Evolutionary conservation across 1,284 basidiomycete species (phyloP), one percentile per base, ranked within the genome.

Genomic region (Volvariella surrecta): DNA sequence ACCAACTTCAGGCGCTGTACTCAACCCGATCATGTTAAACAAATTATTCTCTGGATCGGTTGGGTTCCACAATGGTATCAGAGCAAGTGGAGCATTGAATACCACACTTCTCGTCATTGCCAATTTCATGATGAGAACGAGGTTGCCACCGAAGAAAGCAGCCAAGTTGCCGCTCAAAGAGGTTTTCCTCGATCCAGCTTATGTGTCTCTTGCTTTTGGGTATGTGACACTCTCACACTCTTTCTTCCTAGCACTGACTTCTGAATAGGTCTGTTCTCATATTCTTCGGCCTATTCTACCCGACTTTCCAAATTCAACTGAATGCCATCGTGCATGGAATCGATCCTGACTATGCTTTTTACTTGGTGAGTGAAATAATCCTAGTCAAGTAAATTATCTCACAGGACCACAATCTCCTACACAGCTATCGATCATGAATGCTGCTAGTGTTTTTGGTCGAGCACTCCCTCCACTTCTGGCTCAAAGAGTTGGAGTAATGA

Each of bases 281-380:
- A 34, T 34, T 16, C 45, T 56, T 61, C 22, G 62, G 62, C 3
- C 50, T 64, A 18, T 66, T 63, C 54, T 64, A 67, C 45, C 47
- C 55, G 62, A 65, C 71, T 46, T 76, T 76, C 56, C 76, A 74
- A 54, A 55, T 76, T 7, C 74, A 78, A 52, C 54, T 76, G 1
- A 70, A 70, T 46, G 62, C 73, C 4, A 56, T 64, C 3, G 50
- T 60, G 21, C 66, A 73, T 44, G 64, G 63, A 11, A 61, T 76
- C 22, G 53, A 65, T 47, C 48, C 57, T 11, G 54, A 54, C 2
- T 54, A 73, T 19, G 67, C 72, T 1, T 74, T 73, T 45, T 76
- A 76, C 52, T 63, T 64, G 11, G 73, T 76, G 51, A 19, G 68
- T 58, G 28, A 11, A 15, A 34, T 35, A n/a, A 7, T 4, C 18